These are phyloP conservation scores for Penicillium sp. DNA, from an alignment of 2,329 filamentous ascomycete species.

Conservation along the genomic window DNA sequence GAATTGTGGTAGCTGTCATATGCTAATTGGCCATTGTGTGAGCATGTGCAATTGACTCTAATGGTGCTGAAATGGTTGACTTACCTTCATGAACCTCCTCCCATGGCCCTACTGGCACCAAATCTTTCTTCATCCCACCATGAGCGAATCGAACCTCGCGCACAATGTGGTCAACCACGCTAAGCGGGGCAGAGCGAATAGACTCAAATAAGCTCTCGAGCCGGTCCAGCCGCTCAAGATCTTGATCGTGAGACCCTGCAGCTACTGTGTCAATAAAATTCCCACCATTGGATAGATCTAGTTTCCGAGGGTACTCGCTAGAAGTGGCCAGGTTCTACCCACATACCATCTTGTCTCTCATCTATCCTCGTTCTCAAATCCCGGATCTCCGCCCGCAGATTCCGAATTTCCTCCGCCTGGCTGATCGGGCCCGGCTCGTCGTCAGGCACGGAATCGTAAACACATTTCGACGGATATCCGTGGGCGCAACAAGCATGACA, in stretches of 20 bases:
- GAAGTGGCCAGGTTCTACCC: background rate
- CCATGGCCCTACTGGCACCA: slow-evolving; percentile 23
- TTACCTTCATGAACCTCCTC: slow-evolving; percentile 29
- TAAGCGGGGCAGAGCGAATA: slow-evolving; percentile 34
- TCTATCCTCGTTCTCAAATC: slow-evolving; percentile 30
- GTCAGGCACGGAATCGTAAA: slow-evolving; percentile 35
- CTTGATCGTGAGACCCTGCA: slow-evolving; percentile 18
- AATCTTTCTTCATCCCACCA: slow-evolving; percentile 16
- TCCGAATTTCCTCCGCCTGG: slow-evolving; percentile 39
- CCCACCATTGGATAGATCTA: background rate
- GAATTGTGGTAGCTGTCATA: slow-evolving; percentile 16
- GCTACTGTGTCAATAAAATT: slow-evolving; percentile 4
- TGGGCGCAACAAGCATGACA: slow-evolving; percentile 43
- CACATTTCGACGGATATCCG: slow-evolving; percentile 40
- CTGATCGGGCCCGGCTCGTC: slow-evolving; percentile 36
- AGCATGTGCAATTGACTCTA: background rate
- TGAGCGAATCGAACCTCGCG: slow-evolving; percentile 28
- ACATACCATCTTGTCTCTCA: slow-evolving; percentile 25
- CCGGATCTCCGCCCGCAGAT: slow-evolving; percentile 36
- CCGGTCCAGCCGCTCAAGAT: slow-evolving; percentile 29
- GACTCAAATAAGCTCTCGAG: slow-evolving; percentile 35
- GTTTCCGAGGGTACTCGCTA: background rate
- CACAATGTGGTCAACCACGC: slow-evolving; percentile 33
- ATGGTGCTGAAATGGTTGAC: background rate
- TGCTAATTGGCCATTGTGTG: background rate